These are phyloP conservation scores for Beauveria medogensis DNA, from an alignment of 2,329 filamentous ascomycete genomes.

Conservation along the genomic window DNA sequence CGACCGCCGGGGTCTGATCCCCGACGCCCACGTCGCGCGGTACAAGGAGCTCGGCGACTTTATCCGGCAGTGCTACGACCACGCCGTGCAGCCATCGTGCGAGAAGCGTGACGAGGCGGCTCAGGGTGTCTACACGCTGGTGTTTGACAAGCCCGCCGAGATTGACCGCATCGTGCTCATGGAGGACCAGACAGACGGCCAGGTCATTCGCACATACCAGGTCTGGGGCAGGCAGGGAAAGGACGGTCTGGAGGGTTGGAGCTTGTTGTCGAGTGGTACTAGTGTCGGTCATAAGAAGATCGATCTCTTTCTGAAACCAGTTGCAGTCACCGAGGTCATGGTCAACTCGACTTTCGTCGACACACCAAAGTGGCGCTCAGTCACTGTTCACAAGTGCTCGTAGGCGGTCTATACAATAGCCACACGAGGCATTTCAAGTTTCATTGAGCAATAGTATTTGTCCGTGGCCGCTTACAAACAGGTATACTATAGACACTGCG, in stretches of 20 bases:
- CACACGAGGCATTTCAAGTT: background rate
- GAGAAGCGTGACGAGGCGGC: background rate
- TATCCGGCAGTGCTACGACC: slow-evolving; percentile 11
- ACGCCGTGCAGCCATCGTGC: background rate
- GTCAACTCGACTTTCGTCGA: slow-evolving; percentile 20
- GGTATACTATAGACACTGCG: too few relatives aligned
- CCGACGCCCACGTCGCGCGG: slow-evolving; percentile 15
- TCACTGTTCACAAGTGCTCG: slow-evolving; percentile 17
- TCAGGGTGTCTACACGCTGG: background rate
- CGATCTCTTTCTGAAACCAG: slow-evolving; percentile 15
- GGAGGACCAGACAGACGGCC: slow-evolving; percentile 20
- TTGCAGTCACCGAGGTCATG: slow-evolving; percentile 16
- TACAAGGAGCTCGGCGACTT: slow-evolving; percentile 20
- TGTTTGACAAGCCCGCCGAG: slow-evolving; percentile 13
- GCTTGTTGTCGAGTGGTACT: slow-evolving; percentile 16
- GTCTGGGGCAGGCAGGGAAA: slow-evolving; percentile 16
- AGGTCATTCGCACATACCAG: slow-evolving; percentile 19
- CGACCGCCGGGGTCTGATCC: slow-evolving; percentile 18
- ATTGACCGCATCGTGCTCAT: slow-evolving; percentile 20
- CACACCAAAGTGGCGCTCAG: slow-evolving; percentile 17
- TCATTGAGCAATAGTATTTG: too few relatives aligned
- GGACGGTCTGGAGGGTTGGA: slow-evolving; percentile 13
- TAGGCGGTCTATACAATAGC: background rate
- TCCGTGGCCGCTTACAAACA: too few relatives aligned
- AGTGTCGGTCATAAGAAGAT: slow-evolving; percentile 21